phyloP scores from a whole-genome alignment of 2,329 filamentous ascomycete genomes.

The Daldinia sp. region DNA sequence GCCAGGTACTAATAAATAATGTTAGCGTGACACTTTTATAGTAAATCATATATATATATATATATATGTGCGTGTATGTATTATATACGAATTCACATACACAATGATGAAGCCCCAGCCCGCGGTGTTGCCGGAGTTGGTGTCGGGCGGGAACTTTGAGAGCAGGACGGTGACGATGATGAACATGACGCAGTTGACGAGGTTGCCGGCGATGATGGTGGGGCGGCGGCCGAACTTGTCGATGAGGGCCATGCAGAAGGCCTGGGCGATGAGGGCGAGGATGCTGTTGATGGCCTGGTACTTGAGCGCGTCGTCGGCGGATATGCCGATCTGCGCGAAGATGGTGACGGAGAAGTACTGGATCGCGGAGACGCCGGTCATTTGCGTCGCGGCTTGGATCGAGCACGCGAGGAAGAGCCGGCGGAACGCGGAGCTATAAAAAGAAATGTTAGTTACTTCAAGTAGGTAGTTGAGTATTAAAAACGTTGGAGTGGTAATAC shows the following conservation, averaged over 20 bases:
- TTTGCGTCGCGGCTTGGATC: constrained; percentile 78
- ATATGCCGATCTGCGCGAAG: constrained; percentile 77
- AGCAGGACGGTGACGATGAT: constrained; percentile 72
- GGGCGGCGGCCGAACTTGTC: constrained; percentile 78
- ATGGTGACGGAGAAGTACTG: constrained; percentile 80
- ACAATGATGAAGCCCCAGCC: constrained; percentile 80
- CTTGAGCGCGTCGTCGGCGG: constrained; percentile 72
- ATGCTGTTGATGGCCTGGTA: constrained; percentile 82
- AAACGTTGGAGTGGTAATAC: too few relatives aligned
- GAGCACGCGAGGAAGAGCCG: constrained; percentile 77
- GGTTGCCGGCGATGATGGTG: constrained; percentile 78
- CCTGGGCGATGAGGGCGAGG: constrained; percentile 76
- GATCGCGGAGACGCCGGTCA: constrained; percentile 81
- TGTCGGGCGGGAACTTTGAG: constrained; percentile 69
- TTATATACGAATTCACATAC: constrained; percentile 39
- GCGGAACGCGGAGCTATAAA: constrained; percentile 70
- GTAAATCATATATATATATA: not conserved
- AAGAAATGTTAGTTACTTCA: constrained; percentile 37
- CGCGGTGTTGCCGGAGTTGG: constrained; percentile 64
- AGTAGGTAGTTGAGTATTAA: too few relatives aligned
- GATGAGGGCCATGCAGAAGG: constrained; percentile 75
- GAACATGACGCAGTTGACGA: constrained; percentile 78
- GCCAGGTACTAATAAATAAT: constrained; percentile 70
- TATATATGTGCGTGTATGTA: not conserved
- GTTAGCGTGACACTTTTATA: constrained; percentile 10